Conservation (phyloP, 108 stramenopile genomes). For the Parietichytrium sp. region DNA sequence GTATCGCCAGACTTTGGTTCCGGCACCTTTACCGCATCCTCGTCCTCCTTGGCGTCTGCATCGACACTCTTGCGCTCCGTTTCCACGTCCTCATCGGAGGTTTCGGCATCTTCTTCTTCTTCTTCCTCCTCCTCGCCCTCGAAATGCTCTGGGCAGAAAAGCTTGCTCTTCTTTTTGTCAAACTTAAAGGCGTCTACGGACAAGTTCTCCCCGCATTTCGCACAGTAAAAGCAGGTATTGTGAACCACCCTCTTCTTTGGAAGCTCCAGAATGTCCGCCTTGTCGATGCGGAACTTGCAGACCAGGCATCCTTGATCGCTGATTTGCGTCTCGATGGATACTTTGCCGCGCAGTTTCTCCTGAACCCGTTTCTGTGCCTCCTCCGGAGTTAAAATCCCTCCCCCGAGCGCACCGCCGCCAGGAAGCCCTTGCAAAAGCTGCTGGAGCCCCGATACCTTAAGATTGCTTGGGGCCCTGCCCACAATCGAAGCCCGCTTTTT, state of each 20-base stretch:
- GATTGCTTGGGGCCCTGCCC: not conserved
- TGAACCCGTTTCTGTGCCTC: not conserved
- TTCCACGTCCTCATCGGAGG: no score
- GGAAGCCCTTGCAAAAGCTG: not conserved
- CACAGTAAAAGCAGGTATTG: not conserved
- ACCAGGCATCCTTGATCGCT: not conserved
- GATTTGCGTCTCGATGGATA: not conserved
- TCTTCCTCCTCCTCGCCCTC: not conserved
- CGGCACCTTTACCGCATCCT: not conserved
- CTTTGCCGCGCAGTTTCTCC: not conserved
- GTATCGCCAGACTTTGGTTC: not conserved
- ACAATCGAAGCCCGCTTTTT: not conserved
- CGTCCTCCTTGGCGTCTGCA: no score
- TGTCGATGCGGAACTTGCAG: conserved; percentile 5
- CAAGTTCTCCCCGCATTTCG: not conserved
- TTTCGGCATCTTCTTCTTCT: not conserved
- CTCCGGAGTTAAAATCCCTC: not conserved
- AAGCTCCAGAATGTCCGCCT: not conserved
- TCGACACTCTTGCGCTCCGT: no score
- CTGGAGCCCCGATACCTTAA: not conserved
- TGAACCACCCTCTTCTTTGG: not conserved
- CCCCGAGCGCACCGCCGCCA: not conserved
- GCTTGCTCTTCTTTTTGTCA: not conserved
- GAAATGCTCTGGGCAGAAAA: not conserved
- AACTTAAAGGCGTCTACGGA: not conserved